Percentiles rank a stretch among this genome's conserved stretches.
Conservation (phyloP, 1,284 basidiomycete species). For the Cryptococcus jaspeensis region DNA sequence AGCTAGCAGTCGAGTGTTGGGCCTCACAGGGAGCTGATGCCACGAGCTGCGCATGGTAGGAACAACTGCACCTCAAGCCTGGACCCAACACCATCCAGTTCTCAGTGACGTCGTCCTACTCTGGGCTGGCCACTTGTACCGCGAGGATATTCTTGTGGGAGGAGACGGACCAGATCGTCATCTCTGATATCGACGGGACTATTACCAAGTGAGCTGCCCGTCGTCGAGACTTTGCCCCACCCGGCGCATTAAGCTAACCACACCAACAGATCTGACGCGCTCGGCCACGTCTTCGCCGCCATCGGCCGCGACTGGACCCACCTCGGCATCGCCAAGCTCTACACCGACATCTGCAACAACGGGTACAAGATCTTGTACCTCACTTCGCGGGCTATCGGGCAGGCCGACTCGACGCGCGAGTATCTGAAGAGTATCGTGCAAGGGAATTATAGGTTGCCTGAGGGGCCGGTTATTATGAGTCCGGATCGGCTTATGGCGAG, state of each 20-base stretch:
- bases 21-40: neutral
- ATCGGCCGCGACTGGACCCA: conserved; percentile 99
- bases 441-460: conserved; percentile 91
- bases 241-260: no score
- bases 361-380: conserved; percentile 99
- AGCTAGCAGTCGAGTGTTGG: no score
- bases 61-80: conserved; percentile 78
- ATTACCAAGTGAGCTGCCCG: conserved; percentile 79
- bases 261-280: conserved; percentile 76
- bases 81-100: conserved; percentile 94
- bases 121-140: conserved; percentile 80
- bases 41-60: conserved; percentile 55
- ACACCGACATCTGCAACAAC: conserved; percentile 93
- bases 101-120: conserved; percentile 77
- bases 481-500: conserved; percentile 94
- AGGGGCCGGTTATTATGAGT: conserved; percentile 99
- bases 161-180: conserved; percentile 79
- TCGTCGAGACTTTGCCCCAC: neutral
- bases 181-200: conserved; percentile 98
- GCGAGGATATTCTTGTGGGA: conserved; percentile 97
- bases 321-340: conserved; percentile 94
- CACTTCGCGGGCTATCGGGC: conserved; percentile 95
- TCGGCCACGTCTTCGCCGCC: conserved; percentile 97
- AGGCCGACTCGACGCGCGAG: conserved; percentile 94
- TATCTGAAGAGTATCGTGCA: conserved; percentile 95